Evolutionary conservation across 371 early-diverging fungal species (phyloP), one percentile per base, ranked within the genome.

Genomic region (Mucor irregularis): DNA sequence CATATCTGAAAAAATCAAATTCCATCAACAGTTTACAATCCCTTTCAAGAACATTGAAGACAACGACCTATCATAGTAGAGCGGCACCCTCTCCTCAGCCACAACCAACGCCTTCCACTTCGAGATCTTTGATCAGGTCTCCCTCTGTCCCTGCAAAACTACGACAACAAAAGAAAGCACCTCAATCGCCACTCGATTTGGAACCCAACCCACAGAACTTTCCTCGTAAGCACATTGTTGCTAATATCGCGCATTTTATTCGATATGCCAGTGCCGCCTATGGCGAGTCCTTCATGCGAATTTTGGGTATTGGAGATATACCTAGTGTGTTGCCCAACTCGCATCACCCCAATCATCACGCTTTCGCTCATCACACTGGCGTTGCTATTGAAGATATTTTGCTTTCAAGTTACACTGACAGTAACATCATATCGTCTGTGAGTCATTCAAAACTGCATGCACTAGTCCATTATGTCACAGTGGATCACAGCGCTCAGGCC

Each of bases 211-310:
- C 60, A 19, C 44, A 53, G 29, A 79, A 82, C 47, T 85, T 84
- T 51, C 86, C 88, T 16, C 81, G 79, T n/a, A 74, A 78, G 30
- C 90, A 87, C 30, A 64, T 91, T 30, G 65, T 88, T 5, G 76
- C 69, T 62, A 89, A 90, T 49, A 78, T 91, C 46, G 81, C 86
- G 11, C 85, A 88, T 38, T 92, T 90, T 46, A 85, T 90, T 66
- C 81, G 89, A 2, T 83, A 89, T 51, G 85, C 92, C 1, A 87
- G 89, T 6, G 87, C 90, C 13, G 86, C 90, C 0, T 92, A 92
- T 54, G 93, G 93, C 4, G 84, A 85, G 35, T 83, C 84, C 17
- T 93, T 95, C 49, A 90, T 95, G 91, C 80, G 84, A 28, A 82
- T 91, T 13, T 66, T 93, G 25, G 92, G 93, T 5, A 84, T 93